Evolutionary conservation across 345 rosid genomes (phyloP).

Genomic region (Streptanthus diversifolius): DNA sequence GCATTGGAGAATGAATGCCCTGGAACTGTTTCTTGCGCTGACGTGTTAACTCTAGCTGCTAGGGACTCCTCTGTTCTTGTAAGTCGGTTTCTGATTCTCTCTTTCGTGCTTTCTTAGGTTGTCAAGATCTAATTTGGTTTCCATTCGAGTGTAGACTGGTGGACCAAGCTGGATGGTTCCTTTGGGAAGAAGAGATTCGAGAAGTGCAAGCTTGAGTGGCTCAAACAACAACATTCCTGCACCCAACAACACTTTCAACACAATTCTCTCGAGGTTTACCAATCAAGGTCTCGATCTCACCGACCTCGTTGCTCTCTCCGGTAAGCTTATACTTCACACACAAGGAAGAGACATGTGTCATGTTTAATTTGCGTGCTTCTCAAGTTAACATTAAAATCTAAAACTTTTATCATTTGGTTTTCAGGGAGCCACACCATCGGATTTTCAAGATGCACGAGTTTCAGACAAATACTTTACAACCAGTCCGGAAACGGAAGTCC

Average conservation of each 20-base stretch:
- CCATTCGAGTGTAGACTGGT: slow-evolving; percentile 46
- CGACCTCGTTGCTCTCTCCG: slow-evolving; percentile 78
- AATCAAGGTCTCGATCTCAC: slow-evolving; percentile 53
- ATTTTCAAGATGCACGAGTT: slow-evolving; percentile 66
- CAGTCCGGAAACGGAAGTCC: slow-evolving; percentile 73
- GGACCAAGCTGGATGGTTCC: slow-evolving; percentile 88
- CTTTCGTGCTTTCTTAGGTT: neutral
- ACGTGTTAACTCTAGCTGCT: slow-evolving; percentile 65
- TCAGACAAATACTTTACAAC: slow-evolving; percentile 87
- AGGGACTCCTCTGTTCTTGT: slow-evolving; percentile 90
- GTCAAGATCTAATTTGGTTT: neutral
- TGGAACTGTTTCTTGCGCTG: slow-evolving; percentile 75
- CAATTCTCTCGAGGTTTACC: slow-evolving; percentile 59
- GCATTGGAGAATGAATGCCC: slow-evolving; percentile 79
- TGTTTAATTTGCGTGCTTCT: neutral
- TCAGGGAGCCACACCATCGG: slow-evolving; percentile 95
- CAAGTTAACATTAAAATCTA: neutral
- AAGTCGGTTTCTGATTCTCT: slow-evolving; percentile 18
- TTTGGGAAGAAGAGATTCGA: slow-evolving; percentile 77
- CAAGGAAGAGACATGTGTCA: neutral
- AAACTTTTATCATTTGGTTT: neutral
- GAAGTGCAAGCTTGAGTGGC: slow-evolving; percentile 64
- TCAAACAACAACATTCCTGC: slow-evolving; percentile 76
- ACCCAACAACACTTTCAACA: slow-evolving; percentile 55
- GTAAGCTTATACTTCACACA: slow-evolving; percentile 38